Percentiles rank a stretch among this genome's conserved stretches.
Evolutionary conservation across 163 green algal genomes (phyloP).

Genomic region (Smithsoniella earleae): DNA sequence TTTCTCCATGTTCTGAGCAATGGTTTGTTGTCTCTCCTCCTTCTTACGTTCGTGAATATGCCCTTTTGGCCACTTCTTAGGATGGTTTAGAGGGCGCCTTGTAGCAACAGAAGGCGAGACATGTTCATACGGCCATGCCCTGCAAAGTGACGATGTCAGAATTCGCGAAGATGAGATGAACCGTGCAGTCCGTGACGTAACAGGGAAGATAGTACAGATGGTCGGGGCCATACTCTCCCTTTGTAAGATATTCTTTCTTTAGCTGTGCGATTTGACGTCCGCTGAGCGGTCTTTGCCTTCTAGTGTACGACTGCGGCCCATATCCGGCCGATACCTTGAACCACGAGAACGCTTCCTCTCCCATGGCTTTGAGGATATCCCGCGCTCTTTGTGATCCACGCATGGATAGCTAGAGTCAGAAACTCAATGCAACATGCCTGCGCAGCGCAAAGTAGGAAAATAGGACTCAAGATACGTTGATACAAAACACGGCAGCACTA

Average conservation of each 20-base stretch:
- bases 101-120: neutral
- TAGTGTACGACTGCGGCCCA: neutral
- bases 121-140: conserved; percentile 19
- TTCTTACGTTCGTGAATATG: neutral
- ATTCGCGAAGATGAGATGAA: too few relatives aligned
- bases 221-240: neutral
- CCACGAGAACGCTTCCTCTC: conserved; percentile 5
- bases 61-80: conserved; percentile 24
- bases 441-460: too few relatives aligned
- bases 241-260: conserved; percentile 10
- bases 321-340: conserved; percentile 19
- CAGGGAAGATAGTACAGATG: neutral
- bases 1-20: conserved; percentile 16
- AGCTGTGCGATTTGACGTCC: conserved; percentile 15
- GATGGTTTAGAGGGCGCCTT: too few relatives aligned
- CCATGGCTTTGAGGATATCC: neutral
- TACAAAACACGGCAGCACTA: too few relatives aligned
- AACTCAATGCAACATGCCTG: neutral
- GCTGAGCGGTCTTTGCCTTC: conserved; percentile 24
- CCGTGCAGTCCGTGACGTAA: neutral
- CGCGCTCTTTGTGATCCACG: neutral
- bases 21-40: conserved; percentile 5
- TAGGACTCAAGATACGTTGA: too few relatives aligned
- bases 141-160: too few relatives aligned
- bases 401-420: neutral